A percentile compares a stretch with the other conserved stretches of the same genome.
Conservation (phyloP, 148 eudicot species). For the Talinum fruticosum region DNA sequence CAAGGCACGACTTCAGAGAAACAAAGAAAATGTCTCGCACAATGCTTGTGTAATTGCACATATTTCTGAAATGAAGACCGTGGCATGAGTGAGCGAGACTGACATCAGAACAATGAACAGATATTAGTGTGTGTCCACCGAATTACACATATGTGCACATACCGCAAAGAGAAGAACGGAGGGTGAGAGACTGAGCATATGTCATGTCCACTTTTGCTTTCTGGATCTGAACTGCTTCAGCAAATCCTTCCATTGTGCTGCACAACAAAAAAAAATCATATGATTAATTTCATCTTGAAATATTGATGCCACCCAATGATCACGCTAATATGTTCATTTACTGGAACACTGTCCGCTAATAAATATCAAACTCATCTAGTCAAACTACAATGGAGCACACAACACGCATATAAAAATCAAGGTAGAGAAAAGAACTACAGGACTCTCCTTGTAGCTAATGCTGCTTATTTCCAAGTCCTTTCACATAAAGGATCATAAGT, state of each 20-base stretch:
- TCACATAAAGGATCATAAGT: too few species aligned
- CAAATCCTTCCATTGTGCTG: slow-evolving; percentile 89
- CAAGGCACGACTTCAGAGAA: too few species aligned
- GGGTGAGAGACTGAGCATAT: slow-evolving; percentile 4
- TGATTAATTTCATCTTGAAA: background rate
- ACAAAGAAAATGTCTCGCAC: background rate
- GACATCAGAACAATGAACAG: too few species aligned
- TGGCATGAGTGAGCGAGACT: background rate
- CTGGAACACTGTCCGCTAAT: background rate
- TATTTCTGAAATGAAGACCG: background rate
- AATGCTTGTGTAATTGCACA: background rate
- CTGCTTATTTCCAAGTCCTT: too few species aligned
- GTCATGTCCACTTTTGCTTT: slow-evolving; percentile 61
- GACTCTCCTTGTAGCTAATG: background rate
- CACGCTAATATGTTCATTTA: background rate
- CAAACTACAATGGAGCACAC: background rate
- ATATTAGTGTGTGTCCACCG: background rate
- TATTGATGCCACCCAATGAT: background rate
- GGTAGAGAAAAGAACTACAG: too few species aligned
- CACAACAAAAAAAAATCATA: slow-evolving; percentile 7
- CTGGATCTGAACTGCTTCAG: slow-evolving; percentile 71
- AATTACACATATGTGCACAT: background rate
- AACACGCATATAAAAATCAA: too few species aligned
- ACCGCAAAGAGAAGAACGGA: background rate
- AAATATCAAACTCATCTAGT: background rate